Percentiles rank a stretch among this genome's conserved stretches.
Conservation (phyloP, 495 filamentous ascomycete species). For the Penicillium chermesinum region DNA sequence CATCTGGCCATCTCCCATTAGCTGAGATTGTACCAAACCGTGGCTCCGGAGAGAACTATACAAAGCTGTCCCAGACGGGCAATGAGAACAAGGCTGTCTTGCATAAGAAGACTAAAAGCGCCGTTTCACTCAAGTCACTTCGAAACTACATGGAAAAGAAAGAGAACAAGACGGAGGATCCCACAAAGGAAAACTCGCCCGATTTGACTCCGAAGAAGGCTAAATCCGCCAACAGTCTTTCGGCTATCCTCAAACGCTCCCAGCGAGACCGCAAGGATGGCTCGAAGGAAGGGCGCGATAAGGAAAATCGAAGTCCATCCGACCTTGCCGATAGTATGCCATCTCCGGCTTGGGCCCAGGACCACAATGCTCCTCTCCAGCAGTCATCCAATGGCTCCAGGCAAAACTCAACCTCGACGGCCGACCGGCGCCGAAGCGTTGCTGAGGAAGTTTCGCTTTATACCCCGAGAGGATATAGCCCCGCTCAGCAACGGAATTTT, state of each 20-base stretch:
- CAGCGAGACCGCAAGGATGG: constrained; percentile 38
- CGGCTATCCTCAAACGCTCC: constrained; percentile 47
- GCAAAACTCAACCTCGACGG: constrained; percentile 21
- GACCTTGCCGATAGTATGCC: constrained; percentile 44
- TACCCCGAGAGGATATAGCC: constrained; percentile 55
- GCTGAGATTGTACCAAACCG: constrained; percentile 39
- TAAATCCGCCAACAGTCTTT: constrained; percentile 76
- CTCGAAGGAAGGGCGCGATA: constrained; percentile 54
- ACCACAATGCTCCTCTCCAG: constrained; percentile 46
- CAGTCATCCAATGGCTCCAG: constrained; percentile 21
- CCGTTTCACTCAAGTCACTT: constrained; percentile 60
- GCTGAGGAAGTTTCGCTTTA: constrained; percentile 60
- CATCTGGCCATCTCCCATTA: constrained; percentile 29
- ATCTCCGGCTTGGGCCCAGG: constrained; percentile 79
- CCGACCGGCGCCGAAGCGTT: constrained; percentile 38
- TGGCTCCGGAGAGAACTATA: constrained; percentile 24
- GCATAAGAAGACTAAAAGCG: constrained; percentile 63
- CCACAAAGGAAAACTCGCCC: constrained; percentile 19
- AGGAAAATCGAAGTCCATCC: constrained; percentile 66
- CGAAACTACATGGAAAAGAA: constrained; percentile 51
- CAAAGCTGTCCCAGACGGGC: constrained; percentile 15
- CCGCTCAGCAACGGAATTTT: constrained; percentile 62
- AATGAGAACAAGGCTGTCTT: constrained; percentile 32
- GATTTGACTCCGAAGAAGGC: constrained; percentile 67
- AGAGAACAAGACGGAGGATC: constrained; percentile 45